phyloP scores from a whole-genome alignment of 352 stramenopile genomes.

The Pythium grandisporangium region DNA sequence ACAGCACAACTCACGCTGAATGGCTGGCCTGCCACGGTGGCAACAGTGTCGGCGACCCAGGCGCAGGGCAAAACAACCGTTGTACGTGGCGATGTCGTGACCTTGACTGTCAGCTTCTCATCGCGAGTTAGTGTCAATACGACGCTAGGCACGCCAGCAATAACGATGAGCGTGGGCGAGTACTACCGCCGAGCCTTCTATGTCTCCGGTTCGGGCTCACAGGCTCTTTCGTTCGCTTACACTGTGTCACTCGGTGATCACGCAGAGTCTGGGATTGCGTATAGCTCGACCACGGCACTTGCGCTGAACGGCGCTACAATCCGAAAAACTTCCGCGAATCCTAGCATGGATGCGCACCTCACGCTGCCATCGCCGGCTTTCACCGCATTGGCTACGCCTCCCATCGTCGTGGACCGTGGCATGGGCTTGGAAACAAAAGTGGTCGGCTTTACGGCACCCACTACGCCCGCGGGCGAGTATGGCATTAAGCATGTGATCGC shows the following conservation, averaged over 20 bases:
- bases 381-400: slow-evolving; percentile 26
- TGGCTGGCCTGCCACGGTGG: slow-evolving; percentile 32
- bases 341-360: slow-evolving; percentile 46
- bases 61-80: slow-evolving; percentile 28
- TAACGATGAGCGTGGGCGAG: slow-evolving; percentile 45
- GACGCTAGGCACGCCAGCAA: slow-evolving; percentile 34
- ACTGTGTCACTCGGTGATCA: slow-evolving; percentile 50
- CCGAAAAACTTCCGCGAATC: slow-evolving; percentile 29
- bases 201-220: slow-evolving; percentile 33
- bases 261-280: slow-evolving; percentile 35
- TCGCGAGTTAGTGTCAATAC: slow-evolving; percentile 43
- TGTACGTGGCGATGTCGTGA: slow-evolving; percentile 25
- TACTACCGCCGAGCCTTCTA: slow-evolving; percentile 63
- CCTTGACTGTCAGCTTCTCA: slow-evolving; percentile 60
- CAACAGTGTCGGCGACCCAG: slow-evolving; percentile 21
- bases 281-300: slow-evolving; percentile 31
- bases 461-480: slow-evolving; percentile 38
- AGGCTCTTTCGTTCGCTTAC: slow-evolving; percentile 55
- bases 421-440: slow-evolving; percentile 33
- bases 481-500: slow-evolving; percentile 67
- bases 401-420: slow-evolving; percentile 39
- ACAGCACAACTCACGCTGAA: slow-evolving; percentile 52
- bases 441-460: slow-evolving; percentile 30
- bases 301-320: slow-evolving; percentile 61
- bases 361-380: slow-evolving; percentile 29